Evolutionary conservation across 345 rosid genomes (phyloP).

Genomic region (Citrus sp.): DNA sequence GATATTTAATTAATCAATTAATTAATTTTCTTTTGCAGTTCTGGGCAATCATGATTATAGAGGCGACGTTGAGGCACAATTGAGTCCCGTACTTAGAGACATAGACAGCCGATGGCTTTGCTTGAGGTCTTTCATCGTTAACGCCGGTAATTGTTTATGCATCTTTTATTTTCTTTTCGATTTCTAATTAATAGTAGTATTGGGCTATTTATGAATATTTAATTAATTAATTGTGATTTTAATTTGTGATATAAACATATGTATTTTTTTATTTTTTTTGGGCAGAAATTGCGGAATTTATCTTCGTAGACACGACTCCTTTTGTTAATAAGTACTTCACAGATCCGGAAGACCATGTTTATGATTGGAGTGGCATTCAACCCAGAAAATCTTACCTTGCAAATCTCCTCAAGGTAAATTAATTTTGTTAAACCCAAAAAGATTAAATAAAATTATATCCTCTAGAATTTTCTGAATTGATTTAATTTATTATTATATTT

Average conservation of each 20-base stretch:
- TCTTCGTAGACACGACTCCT: slow-evolving; percentile 49
- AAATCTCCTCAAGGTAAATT: slow-evolving; percentile 24
- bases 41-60: slow-evolving; percentile 67
- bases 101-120: slow-evolving; percentile 53
- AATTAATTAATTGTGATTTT: too few species aligned
- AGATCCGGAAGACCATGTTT: slow-evolving; percentile 22
- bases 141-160: slow-evolving; percentile 27
- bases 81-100: slow-evolving; percentile 36
- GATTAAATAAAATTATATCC: too few species aligned
- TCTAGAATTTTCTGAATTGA: too few species aligned
- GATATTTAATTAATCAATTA: not conserved
- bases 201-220: not conserved
- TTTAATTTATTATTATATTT: not conserved
- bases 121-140: slow-evolving; percentile 39
- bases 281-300: slow-evolving; percentile 33
- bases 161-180: too few species aligned
- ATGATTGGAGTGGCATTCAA: slow-evolving; percentile 37
- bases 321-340: slow-evolving; percentile 36
- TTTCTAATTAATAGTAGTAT: too few species aligned
- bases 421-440: too few species aligned
- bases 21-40: slow-evolving; percentile 20
- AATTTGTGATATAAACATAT: too few species aligned
- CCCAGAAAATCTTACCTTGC: slow-evolving; percentile 31
- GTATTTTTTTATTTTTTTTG: not conserved
- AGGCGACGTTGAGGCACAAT: slow-evolving; percentile 53